Conservation (phyloP, 768 basidiomycete genomes). For the Inosperma sp. region DNA sequence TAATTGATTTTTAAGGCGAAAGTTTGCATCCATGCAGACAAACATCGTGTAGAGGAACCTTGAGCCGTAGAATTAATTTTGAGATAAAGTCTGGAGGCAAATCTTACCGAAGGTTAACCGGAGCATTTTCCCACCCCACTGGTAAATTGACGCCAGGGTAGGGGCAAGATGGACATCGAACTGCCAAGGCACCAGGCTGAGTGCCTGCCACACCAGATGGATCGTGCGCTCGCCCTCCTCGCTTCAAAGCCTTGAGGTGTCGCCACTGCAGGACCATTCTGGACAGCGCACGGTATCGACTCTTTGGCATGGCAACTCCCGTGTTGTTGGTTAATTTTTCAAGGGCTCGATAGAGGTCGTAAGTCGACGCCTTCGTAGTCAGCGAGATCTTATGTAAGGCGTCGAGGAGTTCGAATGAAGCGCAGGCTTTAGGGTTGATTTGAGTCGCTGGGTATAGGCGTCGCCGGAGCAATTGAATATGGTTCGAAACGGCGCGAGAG, state of each 20-base stretch:
- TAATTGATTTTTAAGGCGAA: slow-evolving; percentile 12
- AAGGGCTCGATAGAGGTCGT: no score
- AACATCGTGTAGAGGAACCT: slow-evolving; percentile 5
- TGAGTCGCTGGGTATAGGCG: slow-evolving; percentile 4
- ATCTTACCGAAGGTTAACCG: neutral
- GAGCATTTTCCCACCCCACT: neutral
- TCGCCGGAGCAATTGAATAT: slow-evolving; percentile 5
- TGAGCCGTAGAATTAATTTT: neutral
- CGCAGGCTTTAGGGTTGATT: neutral
- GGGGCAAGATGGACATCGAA: neutral
- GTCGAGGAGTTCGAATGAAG: neutral
- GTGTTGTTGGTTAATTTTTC: no score
- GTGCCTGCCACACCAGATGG: neutral
- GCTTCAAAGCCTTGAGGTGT: no score
- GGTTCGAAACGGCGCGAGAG: neutral
- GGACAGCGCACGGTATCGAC: neutral
- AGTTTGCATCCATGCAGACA: no score
- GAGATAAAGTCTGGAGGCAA: neutral
- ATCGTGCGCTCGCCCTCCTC: neutral
- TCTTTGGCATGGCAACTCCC: neutral
- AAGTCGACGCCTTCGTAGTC: neutral
- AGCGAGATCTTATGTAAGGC: neutral
- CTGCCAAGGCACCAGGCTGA: neutral
- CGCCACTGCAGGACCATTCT: neutral
- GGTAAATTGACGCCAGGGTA: slow-evolving; percentile 2